These are phyloP conservation scores for Samsoniella hepiali DNA, from an alignment of 2,329 filamentous ascomycete species.

Conservation along the genomic window DNA sequence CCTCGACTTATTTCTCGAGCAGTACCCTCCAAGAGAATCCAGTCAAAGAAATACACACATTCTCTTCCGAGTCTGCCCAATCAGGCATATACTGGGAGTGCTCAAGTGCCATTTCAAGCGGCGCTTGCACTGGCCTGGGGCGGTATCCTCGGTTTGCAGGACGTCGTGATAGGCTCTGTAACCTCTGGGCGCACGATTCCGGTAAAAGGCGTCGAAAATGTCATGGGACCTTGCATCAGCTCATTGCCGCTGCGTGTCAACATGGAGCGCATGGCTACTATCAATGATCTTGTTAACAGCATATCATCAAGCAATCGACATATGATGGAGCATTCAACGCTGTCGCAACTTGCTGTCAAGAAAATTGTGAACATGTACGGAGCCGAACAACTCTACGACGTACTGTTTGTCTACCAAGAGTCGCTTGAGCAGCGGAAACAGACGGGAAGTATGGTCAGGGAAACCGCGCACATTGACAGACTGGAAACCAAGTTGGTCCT, in stretches of 20 bases:
- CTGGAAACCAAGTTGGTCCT: constrained; percentile 74
- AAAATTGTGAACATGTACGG: constrained; percentile 53
- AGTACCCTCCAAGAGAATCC: neutral
- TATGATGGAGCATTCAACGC: constrained; percentile 58
- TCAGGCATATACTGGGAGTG: constrained; percentile 35
- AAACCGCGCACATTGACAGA: constrained; percentile 63
- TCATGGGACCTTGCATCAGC: constrained; percentile 76
- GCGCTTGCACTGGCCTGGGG: constrained; percentile 64
- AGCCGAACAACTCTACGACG: constrained; percentile 65
- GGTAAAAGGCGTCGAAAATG: constrained; percentile 64
- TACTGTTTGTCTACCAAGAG: constrained; percentile 82
- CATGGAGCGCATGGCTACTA: constrained; percentile 46
- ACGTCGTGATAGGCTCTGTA: constrained; percentile 74
- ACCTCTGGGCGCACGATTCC: constrained; percentile 79
- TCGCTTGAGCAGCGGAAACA: constrained; percentile 47
- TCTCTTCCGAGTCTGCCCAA: neutral
- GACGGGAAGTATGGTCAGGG: constrained; percentile 38
- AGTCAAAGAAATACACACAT: neutral
- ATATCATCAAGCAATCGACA: constrained; percentile 65
- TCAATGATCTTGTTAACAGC: constrained; percentile 58
- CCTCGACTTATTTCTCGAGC: constrained; percentile 42
- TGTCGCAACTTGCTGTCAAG: constrained; percentile 69
- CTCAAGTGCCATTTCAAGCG: constrained; percentile 74
- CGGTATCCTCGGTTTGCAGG: constrained; percentile 59
- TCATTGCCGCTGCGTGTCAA: constrained; percentile 71